A percentile compares a stretch with the other conserved stretches of the same genome.
These are phyloP conservation scores for Suillus weaverae DNA, from an alignment of 768 basidiomycete genomes.

Conservation along the genomic window DNA sequence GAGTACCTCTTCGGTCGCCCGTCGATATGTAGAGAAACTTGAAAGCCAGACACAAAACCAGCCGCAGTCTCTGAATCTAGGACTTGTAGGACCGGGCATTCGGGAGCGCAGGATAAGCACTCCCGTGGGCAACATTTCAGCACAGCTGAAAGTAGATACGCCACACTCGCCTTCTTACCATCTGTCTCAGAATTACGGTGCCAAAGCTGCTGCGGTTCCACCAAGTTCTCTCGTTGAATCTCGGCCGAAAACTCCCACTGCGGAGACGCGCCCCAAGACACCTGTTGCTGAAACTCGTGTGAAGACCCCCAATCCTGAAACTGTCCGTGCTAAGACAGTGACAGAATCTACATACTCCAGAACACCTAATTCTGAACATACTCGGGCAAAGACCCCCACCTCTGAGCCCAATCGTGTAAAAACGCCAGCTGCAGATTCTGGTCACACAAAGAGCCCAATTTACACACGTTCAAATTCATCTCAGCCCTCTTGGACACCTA, in stretches of 20 bases:
- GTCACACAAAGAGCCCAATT: neutral
- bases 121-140: slow-evolving; percentile 27
- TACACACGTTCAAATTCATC: slow-evolving; percentile 2
- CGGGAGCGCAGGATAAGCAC: slow-evolving; percentile 56
- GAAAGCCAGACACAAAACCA: slow-evolving; percentile 38
- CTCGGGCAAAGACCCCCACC: slow-evolving; percentile 1
- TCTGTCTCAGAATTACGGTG: slow-evolving; percentile 22
- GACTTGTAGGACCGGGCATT: slow-evolving; percentile 22
- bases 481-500: slow-evolving; percentile 24
- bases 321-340: slow-evolving; percentile 17
- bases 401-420: slow-evolving; percentile 15
- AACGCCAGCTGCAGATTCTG: slow-evolving; percentile 12
- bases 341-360: slow-evolving; percentile 14
- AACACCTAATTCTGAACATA: neutral
- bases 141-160: slow-evolving; percentile 19
- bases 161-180: slow-evolving; percentile 17
- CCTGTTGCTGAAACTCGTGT: slow-evolving; percentile 20
- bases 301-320: slow-evolving; percentile 22
- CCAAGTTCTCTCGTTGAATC: slow-evolving; percentile 16
- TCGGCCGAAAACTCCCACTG: slow-evolving; percentile 11
- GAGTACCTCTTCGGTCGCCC: slow-evolving; percentile 37
- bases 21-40: slow-evolving; percentile 37
- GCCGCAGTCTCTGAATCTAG: slow-evolving; percentile 34
- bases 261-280: slow-evolving; percentile 19
- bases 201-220: slow-evolving; percentile 3